Conservation (phyloP, 2,329 filamentous ascomycete species). For the Fusarium tuaranense region DNA sequence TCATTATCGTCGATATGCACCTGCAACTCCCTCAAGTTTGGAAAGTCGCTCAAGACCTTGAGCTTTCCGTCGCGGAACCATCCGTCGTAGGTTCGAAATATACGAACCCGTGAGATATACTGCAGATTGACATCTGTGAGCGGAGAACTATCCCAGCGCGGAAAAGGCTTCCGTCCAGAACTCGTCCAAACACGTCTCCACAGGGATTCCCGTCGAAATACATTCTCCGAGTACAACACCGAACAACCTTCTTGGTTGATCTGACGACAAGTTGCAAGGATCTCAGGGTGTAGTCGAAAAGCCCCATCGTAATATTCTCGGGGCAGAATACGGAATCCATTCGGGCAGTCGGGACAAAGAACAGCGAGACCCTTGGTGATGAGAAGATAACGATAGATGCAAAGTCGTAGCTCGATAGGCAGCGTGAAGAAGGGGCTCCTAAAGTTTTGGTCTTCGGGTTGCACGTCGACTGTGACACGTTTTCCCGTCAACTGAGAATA, state of each 20-base stretch:
- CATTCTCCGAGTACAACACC: slow-evolving; percentile 17
- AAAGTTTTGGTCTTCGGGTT: not conserved
- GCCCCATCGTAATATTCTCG: not conserved
- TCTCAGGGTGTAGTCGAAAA: not conserved
- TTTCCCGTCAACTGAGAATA: not conserved
- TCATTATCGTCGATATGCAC: slow-evolving; percentile 13
- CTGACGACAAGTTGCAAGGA: slow-evolving; percentile 12
- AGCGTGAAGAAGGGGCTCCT: not conserved
- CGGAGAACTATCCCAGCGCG: slow-evolving; percentile 10
- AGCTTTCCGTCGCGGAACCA: slow-evolving; percentile 9
- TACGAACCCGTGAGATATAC: not conserved
- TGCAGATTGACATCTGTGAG: slow-evolving; percentile 3
- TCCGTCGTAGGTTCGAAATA: not conserved
- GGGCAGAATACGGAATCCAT: slow-evolving; percentile 9
- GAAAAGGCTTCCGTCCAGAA: not conserved
- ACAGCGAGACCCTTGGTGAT: not conserved
- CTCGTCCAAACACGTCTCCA: not conserved
- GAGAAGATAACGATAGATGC: slow-evolving; percentile 26
- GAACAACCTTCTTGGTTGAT: slow-evolving; percentile 21
- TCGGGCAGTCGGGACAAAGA: not conserved
- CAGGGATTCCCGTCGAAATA: not conserved
- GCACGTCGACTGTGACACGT: not conserved
- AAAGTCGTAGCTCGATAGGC: slow-evolving; percentile 18
- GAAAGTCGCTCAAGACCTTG: slow-evolving; percentile 12
- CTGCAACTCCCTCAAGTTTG: slow-evolving; percentile 9